Evolutionary conservation across 768 basidiomycete species (phyloP).

Genomic region (Boletus rufocinnamomeus): DNA sequence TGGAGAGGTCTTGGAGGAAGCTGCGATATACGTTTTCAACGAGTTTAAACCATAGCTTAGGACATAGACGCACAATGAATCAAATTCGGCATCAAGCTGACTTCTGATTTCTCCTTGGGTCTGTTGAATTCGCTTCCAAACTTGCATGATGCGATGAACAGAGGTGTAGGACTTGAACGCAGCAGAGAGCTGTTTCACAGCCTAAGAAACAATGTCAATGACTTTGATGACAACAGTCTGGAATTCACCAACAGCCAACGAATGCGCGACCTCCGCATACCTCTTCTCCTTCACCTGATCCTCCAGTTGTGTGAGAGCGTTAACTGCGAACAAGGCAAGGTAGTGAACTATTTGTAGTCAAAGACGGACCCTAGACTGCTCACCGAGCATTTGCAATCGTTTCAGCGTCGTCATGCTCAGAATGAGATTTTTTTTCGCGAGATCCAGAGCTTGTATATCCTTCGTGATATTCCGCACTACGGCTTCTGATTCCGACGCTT

Average conservation of each 20-base stretch:
- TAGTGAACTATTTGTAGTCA: neutral
- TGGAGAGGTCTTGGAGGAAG: conserved; percentile 76
- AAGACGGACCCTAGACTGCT: conserved; percentile 26
- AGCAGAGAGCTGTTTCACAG: conserved; percentile 81
- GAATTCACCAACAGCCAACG: conserved; percentile 60
- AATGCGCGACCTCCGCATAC: conserved; percentile 83
- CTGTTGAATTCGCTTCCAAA: conserved; percentile 80
- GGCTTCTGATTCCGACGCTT: conserved; percentile 95
- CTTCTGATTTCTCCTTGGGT: conserved; percentile 80
- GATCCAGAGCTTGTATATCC: conserved; percentile 92
- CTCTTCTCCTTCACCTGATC: conserved; percentile 74
- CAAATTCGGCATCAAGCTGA: conserved; percentile 88
- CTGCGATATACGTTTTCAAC: conserved; percentile 40
- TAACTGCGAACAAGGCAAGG: conserved; percentile 51
- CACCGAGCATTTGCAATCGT: conserved; percentile 92
- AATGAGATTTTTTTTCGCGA: conserved; percentile 91
- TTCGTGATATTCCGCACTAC: conserved; percentile 94
- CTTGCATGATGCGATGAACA: conserved; percentile 72
- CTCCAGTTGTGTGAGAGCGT: conserved; percentile 79
- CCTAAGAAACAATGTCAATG: conserved; percentile 45
- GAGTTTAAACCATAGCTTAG: neutral
- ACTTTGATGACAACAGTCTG: conserved; percentile 16
- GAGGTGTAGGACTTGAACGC: conserved; percentile 80
- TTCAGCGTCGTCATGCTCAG: conserved; percentile 88
- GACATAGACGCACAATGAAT: conserved; percentile 73